Base-by-base conservation (phyloP, 345 rosid genomes). In the Populus ilicifolia region DNA sequence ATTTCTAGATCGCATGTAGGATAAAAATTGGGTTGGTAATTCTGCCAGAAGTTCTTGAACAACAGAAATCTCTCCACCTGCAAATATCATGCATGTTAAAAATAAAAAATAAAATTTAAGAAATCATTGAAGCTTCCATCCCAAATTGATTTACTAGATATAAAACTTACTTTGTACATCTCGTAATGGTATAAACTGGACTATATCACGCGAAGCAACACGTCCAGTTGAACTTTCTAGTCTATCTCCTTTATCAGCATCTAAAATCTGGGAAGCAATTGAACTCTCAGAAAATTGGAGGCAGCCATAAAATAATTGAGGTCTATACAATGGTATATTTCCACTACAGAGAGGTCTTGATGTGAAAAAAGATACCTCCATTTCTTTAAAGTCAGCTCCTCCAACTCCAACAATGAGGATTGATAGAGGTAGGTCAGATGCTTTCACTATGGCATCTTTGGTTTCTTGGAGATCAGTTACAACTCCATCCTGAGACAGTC, bases 341-440 rank as follows among this genome's bases (percentile, higher is more conserved):
- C 68, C 4, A 16, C 25, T 38, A 39, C 6, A 8, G 38, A 67
- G 48, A 56, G 2, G 43, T 68, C 21, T 17, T 67, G 30, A 56
- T n/a, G 29, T 65, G 69, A 38, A 30, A 16, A 54, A 56, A 56
- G 63, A 20, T 84, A 93, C 98, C 99, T 95, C 98, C 99, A 95
- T 95, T 86, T 95, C 98, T 87, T 91, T 95, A 75, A 89, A 95
- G 83, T 95, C 99, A 20, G 99, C 99, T 85, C 99, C 99, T 80
- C 99, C 99, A 14, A 95, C 99, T 71, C 99, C 98, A 72, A 95
- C 94, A 56, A 95, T 91, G 63, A 95, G 91, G 82, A 95, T 93
- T 48, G 98, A 95, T 71, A 95, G 75, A 2, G 99, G 99, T 18
- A 95, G 89, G 85, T 91, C 92, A 9, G 98, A 95, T 78, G 98